These are phyloP conservation scores for Euphorbia peplus DNA, from an alignment of 345 rosid species.

Conservation along the genomic window DNA sequence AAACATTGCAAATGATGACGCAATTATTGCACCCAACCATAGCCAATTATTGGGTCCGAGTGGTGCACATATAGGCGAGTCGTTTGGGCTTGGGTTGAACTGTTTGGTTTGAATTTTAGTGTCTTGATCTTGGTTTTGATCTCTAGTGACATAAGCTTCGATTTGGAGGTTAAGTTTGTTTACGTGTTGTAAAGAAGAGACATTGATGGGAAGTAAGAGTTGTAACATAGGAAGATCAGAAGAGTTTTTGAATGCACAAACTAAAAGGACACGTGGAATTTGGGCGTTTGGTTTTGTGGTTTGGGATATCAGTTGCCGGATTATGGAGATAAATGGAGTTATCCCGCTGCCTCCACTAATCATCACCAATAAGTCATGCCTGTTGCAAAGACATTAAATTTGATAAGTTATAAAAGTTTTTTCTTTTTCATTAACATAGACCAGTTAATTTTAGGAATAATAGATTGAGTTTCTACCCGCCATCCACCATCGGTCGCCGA, in stretches of 20 bases:
- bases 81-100: constrained; percentile 22
- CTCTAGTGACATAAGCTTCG: constrained; percentile 26
- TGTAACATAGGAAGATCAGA: constrained; percentile 24
- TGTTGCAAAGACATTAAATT: not conserved
- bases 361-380: constrained; percentile 25
- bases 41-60: constrained; percentile 23
- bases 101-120: constrained; percentile 15
- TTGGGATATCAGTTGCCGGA: constrained; percentile 23
- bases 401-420: no score
- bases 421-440: no score
- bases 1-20: constrained; percentile 20
- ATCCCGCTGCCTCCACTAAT: constrained; percentile 30
- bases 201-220: constrained; percentile 22
- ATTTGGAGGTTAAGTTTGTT: constrained; percentile 17
- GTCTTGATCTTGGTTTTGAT: constrained; percentile 1
- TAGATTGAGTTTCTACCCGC: no score
- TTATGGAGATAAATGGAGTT: constrained; percentile 27
- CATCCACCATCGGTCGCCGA: no score
- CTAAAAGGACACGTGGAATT: constrained; percentile 16
- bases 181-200: not conserved
- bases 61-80: constrained; percentile 13
- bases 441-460: no score
- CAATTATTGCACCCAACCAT: constrained; percentile 25
- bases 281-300: constrained; percentile 7
- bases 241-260: constrained; percentile 20